Evolutionary conservation across 768 basidiomycete species (phyloP).

Genomic region (Boletus insuetus): DNA sequence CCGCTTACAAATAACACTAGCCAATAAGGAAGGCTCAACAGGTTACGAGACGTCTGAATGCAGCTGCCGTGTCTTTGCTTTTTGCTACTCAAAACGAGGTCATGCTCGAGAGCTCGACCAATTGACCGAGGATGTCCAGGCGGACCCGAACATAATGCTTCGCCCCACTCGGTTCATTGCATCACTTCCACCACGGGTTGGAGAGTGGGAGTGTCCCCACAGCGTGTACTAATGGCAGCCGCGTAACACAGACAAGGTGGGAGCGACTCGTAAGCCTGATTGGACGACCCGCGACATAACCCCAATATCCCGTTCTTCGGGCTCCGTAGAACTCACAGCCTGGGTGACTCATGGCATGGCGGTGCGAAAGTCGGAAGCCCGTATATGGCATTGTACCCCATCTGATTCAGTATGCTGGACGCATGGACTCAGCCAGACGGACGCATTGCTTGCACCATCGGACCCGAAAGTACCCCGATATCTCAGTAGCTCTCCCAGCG

Average conservation of each 20-base stretch:
- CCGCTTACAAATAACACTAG: too few species aligned
- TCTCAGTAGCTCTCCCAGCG: neutral
- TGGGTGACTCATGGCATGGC: neutral
- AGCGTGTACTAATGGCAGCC: too few species aligned
- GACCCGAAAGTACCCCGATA: too few species aligned
- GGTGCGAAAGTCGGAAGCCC: too few species aligned
- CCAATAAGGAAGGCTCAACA: too few species aligned
- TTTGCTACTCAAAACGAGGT: too few species aligned
- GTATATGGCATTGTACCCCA: neutral
- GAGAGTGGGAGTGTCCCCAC: too few species aligned
- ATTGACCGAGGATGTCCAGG: too few species aligned
- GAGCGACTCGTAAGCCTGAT: neutral
- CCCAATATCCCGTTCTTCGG: neutral
- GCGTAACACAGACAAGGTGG: neutral
- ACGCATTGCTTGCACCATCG: neutral
- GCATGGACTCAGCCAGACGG: neutral
- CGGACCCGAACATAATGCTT: too few species aligned
- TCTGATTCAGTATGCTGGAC: neutral
- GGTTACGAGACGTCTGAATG: too few species aligned
- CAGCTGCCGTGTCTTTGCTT: too few species aligned
- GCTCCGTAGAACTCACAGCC: neutral
- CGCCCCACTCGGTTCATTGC: neutral
- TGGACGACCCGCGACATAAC: neutral
- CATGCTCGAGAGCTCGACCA: too few species aligned
- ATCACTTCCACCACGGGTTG: neutral